Evolutionary conservation across 345 rosid genomes (phyloP), one percentile per base, ranked within the genome.

Genomic region (Boechera divaricarpa): DNA sequence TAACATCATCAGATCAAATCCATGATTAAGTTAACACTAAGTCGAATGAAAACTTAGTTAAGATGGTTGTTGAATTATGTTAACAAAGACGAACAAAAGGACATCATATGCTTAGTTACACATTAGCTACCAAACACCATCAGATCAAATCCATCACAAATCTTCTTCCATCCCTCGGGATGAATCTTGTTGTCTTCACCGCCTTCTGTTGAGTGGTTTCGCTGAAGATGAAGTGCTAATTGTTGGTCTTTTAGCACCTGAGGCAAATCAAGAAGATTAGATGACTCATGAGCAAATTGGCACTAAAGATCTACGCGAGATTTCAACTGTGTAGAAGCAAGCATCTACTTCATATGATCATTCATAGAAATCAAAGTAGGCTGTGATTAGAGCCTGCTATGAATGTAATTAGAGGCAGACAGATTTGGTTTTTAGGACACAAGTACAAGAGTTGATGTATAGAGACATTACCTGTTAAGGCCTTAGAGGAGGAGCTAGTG

Each of bases 401-500:
- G 32, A 63, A 6, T 28, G 49, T 31, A 52, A 42, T 29, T 51
- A 47, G 13, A 47, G 21, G 52, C 24, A 38, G 35, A 35, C 31
- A 52, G 24, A 12, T 49, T 67, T 72, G 29, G 39, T 26, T 28
- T 52, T 9, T 11, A 36, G 42, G 44, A 67, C 15, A 74, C 36
- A 32, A 38, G 32, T 45, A 10, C 67, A 28, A 58, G 48, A 15
- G 35, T 53, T 59, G 0, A 52, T 32, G 52, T 7, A 55, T 9
- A 74, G 61, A 29, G 41, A 15, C 48, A 70, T 18, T 86, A 94
- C 98, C 79, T 70, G 90, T 66, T 75, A 76, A 68, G 41, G 84
- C 62, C 83, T 86, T 89, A 10, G 96, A 82, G 31, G 87, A 72
- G 75, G 87, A 57, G 77, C 84, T 86, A 63, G 76, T 81, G 55